phyloP scores from a whole-genome alignment of 768 basidiomycete genomes.

The Mycena amicta region DNA sequence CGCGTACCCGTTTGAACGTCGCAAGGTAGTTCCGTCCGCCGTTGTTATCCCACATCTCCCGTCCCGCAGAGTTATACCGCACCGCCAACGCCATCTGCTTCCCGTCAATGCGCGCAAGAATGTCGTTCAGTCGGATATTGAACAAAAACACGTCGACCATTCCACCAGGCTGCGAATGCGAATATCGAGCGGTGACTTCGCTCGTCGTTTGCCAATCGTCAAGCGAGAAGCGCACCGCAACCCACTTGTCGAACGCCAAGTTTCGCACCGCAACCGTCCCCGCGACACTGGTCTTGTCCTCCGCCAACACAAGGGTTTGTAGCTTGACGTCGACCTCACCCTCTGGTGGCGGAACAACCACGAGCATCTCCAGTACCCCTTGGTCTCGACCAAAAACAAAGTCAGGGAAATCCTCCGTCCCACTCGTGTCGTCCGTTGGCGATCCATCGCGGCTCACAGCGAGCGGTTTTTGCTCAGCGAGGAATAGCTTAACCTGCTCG shows the following conservation, averaged over 20 bases:
- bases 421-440: conserved; percentile 81
- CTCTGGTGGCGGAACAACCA: conserved; percentile 66
- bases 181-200: conserved; percentile 82
- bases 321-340: conserved; percentile 45
- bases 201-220: conserved; percentile 96
- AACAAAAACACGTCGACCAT: conserved; percentile 78
- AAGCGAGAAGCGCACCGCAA: conserved; percentile 89
- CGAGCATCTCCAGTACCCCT: conserved; percentile 54
- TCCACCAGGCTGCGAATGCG: conserved; percentile 45
- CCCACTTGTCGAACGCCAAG: conserved; percentile 83
- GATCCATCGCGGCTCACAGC: conserved; percentile 92
- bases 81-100: conserved; percentile 83
- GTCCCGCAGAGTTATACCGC: conserved; percentile 66
- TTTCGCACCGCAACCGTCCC: conserved; percentile 84
- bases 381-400: conserved; percentile 58
- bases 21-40: conserved; percentile 75
- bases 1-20: conserved; percentile 52
- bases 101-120: conserved; percentile 75
- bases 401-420: conserved; percentile 76
- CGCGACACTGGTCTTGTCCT: conserved; percentile 57
- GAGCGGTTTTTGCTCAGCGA: conserved; percentile 92
- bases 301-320: conserved; percentile 55
- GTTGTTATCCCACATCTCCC: conserved; percentile 95
- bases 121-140: conserved; percentile 73
- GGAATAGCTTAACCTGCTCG: conserved; percentile 93